phyloP scores from a whole-genome alignment of 371 early-diverging fungal genomes.

The Mortierella sp. region DNA sequence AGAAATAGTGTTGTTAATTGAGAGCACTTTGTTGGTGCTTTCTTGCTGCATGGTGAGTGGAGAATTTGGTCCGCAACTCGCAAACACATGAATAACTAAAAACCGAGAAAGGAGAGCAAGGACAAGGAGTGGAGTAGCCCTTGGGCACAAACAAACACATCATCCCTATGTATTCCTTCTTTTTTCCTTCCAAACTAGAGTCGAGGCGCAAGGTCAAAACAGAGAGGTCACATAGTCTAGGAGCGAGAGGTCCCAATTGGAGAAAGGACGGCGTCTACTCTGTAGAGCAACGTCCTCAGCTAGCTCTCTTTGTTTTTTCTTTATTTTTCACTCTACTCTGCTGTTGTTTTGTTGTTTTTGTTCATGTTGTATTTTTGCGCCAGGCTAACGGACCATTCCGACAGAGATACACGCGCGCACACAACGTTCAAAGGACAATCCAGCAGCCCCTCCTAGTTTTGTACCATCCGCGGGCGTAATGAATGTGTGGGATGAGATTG shows the following conservation, averaged over 20 bases:
- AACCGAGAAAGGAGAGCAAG: neutral
- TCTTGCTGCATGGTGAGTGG: constrained; percentile 7
- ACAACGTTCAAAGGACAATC: neutral
- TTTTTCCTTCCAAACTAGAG: neutral
- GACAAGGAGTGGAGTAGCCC: neutral
- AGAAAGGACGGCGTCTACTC: neutral
- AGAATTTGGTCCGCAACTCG: constrained; percentile 1
- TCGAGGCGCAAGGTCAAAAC: constrained; percentile 4
- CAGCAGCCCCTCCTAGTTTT: neutral
- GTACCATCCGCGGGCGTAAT: neutral
- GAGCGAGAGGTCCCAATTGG: neutral
- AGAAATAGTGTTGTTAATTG: neutral
- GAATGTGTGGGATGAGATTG: neutral
- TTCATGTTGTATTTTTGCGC: neutral
- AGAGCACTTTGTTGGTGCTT: neutral
- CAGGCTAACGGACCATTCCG: neutral
- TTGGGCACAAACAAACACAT: constrained; percentile 5
- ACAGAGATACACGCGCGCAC: neutral
- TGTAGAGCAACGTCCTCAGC: constrained; percentile 6
- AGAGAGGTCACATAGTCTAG: neutral
- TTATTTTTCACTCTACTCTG: neutral
- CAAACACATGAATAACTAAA: constrained; percentile 39
- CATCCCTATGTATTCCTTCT: neutral
- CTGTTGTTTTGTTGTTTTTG: neutral
- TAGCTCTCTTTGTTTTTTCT: neutral